Evolutionary conservation across 164 flowering plant species (phyloP).

Genomic region (Piper longum): DNA sequence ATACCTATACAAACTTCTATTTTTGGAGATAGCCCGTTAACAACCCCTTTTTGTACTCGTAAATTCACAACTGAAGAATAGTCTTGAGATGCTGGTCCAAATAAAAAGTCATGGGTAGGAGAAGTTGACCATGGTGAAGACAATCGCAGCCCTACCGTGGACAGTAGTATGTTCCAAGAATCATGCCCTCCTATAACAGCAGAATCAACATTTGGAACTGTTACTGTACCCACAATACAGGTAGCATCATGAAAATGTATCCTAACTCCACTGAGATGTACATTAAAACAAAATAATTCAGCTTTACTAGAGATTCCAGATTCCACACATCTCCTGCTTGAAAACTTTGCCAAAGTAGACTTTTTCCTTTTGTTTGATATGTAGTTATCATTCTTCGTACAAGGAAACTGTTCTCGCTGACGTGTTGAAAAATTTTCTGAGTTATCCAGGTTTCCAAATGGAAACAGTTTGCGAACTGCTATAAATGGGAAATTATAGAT

Average conservation of each 20-base stretch:
- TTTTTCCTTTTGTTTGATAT: constrained; percentile 13
- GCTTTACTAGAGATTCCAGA: constrained; percentile 3
- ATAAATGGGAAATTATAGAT: constrained; percentile 57
- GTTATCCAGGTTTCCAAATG: constrained; percentile 33
- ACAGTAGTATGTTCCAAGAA: constrained; percentile 40
- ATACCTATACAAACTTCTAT: constrained; percentile 48
- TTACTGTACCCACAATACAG: constrained; percentile 41
- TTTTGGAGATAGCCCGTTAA: constrained; percentile 13
- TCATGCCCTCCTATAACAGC: constrained; percentile 21
- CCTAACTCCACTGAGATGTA: constrained; percentile 31
- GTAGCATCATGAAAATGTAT: constrained; percentile 77
- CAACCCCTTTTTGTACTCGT: constrained; percentile 30
- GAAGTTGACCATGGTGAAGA: constrained; percentile 53
- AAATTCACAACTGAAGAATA: constrained; percentile 47
- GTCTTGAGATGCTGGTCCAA: constrained; percentile 47
- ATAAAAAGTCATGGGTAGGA: constrained; percentile 27
- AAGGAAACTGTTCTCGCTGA: constrained; percentile 39
- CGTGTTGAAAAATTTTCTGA: constrained; percentile 25
- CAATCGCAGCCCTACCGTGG: constrained; percentile 42
- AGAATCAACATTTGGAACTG: constrained; percentile 31
- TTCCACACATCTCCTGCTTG: constrained; percentile 1
- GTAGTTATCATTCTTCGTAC: constrained; percentile 21
- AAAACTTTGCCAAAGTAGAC: constrained; percentile 7
- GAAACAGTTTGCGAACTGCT: constrained; percentile 26
- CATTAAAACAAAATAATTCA: constrained; percentile 16